phyloP scores from a whole-genome alignment of 2,329 filamentous ascomycete genomes.

The Polytolypa hystricis region DNA sequence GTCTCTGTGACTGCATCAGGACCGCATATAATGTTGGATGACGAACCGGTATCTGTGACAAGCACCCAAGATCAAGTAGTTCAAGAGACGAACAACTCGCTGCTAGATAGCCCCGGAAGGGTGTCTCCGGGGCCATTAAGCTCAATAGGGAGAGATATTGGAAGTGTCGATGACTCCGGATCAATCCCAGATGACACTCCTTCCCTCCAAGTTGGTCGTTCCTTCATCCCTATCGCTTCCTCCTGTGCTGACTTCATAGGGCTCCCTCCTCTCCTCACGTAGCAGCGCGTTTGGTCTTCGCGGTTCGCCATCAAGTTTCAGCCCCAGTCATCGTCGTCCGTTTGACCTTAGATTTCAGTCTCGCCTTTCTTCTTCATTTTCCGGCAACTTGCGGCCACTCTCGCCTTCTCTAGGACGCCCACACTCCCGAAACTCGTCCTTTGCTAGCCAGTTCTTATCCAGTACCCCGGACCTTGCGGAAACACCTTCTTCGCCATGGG shows the following conservation, averaged over 20 bases:
- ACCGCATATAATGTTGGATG: conserved; percentile 12
- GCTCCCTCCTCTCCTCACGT: conserved; percentile 47
- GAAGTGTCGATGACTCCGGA: conserved; percentile 52
- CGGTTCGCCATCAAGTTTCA: conserved; percentile 55
- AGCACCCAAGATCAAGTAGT: conserved; percentile 15
- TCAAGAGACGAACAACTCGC: conserved; percentile 1
- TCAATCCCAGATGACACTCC: conserved; percentile 77
- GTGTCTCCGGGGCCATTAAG: conserved; percentile 16
- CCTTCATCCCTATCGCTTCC: conserved; percentile 46
- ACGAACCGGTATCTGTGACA: conserved; percentile 20
- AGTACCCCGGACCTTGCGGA: conserved; percentile 54
- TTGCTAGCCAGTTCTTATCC: conserved; percentile 55
- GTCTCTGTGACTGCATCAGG: conserved; percentile 9
- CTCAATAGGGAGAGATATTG: conserved; percentile 12
- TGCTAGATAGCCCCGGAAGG: conserved; percentile 10
- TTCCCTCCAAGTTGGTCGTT: conserved; percentile 59
- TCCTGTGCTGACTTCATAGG: conserved; percentile 29
- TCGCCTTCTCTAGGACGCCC: conserved; percentile 64
- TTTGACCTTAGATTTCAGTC: conserved; percentile 94
- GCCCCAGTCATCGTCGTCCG: conserved; percentile 72
- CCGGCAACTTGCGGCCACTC: conserved; percentile 52
- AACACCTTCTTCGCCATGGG: conserved; percentile 75
- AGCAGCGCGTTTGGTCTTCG: conserved; percentile 63
- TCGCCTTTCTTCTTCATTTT: conserved; percentile 56
- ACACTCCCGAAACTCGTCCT: conserved; percentile 71